Percentiles rank a stretch among this genome's conserved stretches.
Conservation (phyloP, 495 filamentous ascomycete genomes). For the Monascus purpureus region DNA sequence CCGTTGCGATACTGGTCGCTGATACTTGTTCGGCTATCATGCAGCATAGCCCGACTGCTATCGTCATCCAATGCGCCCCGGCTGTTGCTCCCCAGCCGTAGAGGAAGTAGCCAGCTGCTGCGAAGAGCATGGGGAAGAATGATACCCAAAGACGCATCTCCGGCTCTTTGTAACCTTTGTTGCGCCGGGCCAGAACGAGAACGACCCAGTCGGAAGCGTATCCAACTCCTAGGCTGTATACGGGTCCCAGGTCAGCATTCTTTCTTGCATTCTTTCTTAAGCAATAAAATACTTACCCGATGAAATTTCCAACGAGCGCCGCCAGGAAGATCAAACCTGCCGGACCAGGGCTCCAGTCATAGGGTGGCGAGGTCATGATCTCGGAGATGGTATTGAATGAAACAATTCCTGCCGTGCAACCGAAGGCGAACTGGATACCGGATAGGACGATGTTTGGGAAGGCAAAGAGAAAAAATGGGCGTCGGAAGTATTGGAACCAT, state of each 20-base stretch:
- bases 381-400: constrained; percentile 22
- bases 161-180: constrained; percentile 21
- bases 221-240: constrained; percentile 11
- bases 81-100: constrained; percentile 22
- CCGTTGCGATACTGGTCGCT: constrained; percentile 21
- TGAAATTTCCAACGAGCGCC: constrained; percentile 15
- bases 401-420: constrained; percentile 19
- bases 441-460: constrained; percentile 22
- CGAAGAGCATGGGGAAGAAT: constrained; percentile 13
- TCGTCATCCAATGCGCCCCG: constrained; percentile 19
- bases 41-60: constrained; percentile 17
- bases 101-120: constrained; percentile 16
- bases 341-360: constrained; percentile 17
- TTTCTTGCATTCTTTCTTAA: too few species aligned
- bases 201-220: constrained; percentile 15
- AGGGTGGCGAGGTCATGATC: constrained; percentile 19
- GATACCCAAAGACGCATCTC: constrained; percentile 21
- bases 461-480: constrained; percentile 19
- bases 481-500: constrained; percentile 13
- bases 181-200: constrained; percentile 15
- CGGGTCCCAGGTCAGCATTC: too few species aligned
- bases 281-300: constrained; percentile 9
- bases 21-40: constrained; percentile 26
- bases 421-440: constrained; percentile 20
- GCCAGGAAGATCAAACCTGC: constrained; percentile 16